These are phyloP conservation scores for Santalum album DNA, from an alignment of 164 flowering plant species.

Conservation along the genomic window DNA sequence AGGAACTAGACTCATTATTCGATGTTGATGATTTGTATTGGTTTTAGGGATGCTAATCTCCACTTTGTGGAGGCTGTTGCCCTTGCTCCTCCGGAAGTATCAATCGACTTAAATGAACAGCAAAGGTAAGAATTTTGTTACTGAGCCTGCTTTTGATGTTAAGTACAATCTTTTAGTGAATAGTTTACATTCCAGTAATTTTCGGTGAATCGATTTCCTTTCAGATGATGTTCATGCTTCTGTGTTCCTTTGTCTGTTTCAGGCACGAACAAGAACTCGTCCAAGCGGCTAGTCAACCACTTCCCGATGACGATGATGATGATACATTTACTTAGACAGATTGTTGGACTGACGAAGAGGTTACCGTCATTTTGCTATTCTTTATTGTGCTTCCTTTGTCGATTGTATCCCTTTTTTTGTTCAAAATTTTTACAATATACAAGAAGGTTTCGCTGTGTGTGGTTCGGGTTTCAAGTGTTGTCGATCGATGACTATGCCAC, in stretches of 20 bases:
- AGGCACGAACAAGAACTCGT: constrained; percentile 27
- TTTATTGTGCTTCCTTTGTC: not conserved
- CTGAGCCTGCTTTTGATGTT: too few species aligned
- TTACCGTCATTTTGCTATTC: not conserved
- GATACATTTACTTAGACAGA: constrained; percentile 18
- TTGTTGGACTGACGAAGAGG: not conserved
- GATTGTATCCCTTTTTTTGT: too few species aligned
- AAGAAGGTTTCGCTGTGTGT: too few species aligned
- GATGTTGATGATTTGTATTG: not conserved
- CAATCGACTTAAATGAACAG: constrained; percentile 46
- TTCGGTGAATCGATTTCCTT: not conserved
- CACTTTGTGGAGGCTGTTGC: constrained; percentile 63
- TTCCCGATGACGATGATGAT: constrained; percentile 32
- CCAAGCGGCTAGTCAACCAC: constrained; percentile 23
- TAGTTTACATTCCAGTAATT: not conserved
- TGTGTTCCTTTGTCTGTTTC: constrained; percentile 1
- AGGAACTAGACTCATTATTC: too few species aligned
- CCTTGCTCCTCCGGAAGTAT: constrained; percentile 65
- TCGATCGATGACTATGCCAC: too few species aligned
- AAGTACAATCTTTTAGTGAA: too few species aligned
- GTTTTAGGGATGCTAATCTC: constrained; percentile 37
- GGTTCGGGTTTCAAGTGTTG: too few species aligned
- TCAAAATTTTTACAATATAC: too few species aligned
- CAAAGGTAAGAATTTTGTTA: constrained; percentile 28
- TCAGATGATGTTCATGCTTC: not conserved